Base-by-base conservation (phyloP, 1,284 basidiomycete species). In the Sporisorium graminicola region DNA sequence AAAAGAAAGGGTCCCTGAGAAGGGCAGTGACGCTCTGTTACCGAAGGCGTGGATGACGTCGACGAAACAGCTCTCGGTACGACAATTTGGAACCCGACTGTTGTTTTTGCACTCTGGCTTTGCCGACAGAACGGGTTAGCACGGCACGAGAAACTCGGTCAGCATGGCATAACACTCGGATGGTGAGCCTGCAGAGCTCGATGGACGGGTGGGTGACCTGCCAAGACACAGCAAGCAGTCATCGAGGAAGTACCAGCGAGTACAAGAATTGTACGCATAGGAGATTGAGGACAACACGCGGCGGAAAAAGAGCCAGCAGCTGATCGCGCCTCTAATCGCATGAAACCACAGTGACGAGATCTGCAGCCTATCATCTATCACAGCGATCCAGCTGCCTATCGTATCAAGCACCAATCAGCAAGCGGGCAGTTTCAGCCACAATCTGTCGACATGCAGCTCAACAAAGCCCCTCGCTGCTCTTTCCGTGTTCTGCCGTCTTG, bases 281-380 rank as follows among this genome's bases (percentile, higher is more conserved):
- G 16, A 43, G n/a, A 3, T 43, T 43, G 40, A 43, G 40, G 6
- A 10, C 5, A 31, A 31, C 40, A 43, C 14, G 2, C 7, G 40
- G n/a, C n/a, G n/a, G n/a, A n/a, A n/a, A n/a, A n/a, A n/a, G n/a
- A n/a, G n/a, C n/a, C n/a, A n/a, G n/a, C n/a, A n/a, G n/a, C 40
- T 43, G n/a, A 20, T 20, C 18, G 14, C 40, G n/a, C 40, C 10
- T 31, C n/a, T 43, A 20, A 43, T 43, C 40, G n/a, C 40, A 43
- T 43, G 18, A 20, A n/a, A 43, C 20, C 40, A n/a, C n/a, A n/a
- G 8, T 20, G 5, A 1, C 13, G n/a, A 14, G 46, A 49, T 49
- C 47, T 49, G 49, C 49, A 50, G 49, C 49, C 27, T 31, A 50
- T 50, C 49, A 50, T n/a, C n/a, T n/a, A n/a, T n/a, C n/a, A n/a